Evolutionary conservation across 108 stramenopile genomes (phyloP).

Genomic region (Fragilariopsis cylindrus): DNA sequence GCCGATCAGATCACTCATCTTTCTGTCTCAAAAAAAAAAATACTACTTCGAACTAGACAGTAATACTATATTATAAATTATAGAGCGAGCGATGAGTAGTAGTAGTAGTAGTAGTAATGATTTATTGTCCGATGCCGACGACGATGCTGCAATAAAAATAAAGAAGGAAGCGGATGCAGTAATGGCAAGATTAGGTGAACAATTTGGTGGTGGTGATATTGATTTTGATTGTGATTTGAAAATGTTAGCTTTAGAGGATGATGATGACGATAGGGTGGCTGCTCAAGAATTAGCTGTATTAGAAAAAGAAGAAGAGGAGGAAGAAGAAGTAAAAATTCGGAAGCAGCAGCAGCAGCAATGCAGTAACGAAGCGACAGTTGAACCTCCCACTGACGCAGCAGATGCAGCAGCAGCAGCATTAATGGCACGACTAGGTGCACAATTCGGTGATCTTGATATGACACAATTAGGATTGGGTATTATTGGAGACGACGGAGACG

Average conservation of each 20-base stretch:
- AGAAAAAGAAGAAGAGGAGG: background rate
- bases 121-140: no score
- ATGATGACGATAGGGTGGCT: background rate
- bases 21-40: no score
- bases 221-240: background rate
- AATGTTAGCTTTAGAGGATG: background rate
- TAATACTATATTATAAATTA: no score
- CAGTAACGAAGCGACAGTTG: no score
- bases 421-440: conserved; percentile 49
- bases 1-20: no score
- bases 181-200: background rate
- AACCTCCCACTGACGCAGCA: background rate
- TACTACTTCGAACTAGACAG: no score
- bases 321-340: background rate
- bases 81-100: no score
- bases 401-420: conserved; percentile 34
- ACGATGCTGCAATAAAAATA: no score
- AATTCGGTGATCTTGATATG: conserved; percentile 69
- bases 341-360: background rate
- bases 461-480: conserved; percentile 23
- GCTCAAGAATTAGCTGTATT: background rate
- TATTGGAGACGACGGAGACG: background rate
- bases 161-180: background rate
- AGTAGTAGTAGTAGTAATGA: no score
- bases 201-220: background rate